Evolutionary conservation across 306 rosid species (phyloP), one percentile per base, ranked within the genome.

Genomic region (Arachis stenosperma): DNA sequence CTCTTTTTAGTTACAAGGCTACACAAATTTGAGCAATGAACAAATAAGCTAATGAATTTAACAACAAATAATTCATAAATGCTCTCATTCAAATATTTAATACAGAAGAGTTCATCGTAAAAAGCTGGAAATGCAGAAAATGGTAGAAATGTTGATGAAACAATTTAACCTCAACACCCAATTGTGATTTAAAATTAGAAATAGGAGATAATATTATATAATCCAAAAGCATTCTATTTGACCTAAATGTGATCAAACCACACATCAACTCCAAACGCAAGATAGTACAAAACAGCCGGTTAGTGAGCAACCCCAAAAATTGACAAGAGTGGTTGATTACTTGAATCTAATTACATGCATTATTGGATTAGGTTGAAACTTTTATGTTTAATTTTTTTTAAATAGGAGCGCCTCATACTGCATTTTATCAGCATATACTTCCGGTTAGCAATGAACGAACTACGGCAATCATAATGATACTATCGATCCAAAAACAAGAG

Each of bases 1-100:
- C 27, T 9, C 42, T 54, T 15, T n/a, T 42, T 14, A 30, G 48
- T 8, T 13, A 65, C 43, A 33, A 33, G 52, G 15, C 43, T 48
- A 17, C 17, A 53, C 39, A 53, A 43, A 51, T 29, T 56, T 17
- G 33, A 6, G 29, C 37, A 1, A n/a, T 3, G 60, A 63, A 60
- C 55, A 48, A 42, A 11, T 6, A 59, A 39, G 44, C 51, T 33
- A 61, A 67, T 13, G 12, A 69, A 71, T 17, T 40, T 53, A 15
- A 37, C 67, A 61, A 33, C 48, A 59, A 29, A 70, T 69, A 4
- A n/a, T 13, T 51, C 63, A 37, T 61, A 66, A 46, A 55, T 10
- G 40, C 51, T 55, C 73, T 46, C 61, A 22, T 37, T 3, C 66
- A 17, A 48, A 46, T 37, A 7, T 65, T 68, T 44, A 41, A 27